Base-by-base conservation (phyloP, 2,329 filamentous ascomycete species). In the Mariannaea sp. region DNA sequence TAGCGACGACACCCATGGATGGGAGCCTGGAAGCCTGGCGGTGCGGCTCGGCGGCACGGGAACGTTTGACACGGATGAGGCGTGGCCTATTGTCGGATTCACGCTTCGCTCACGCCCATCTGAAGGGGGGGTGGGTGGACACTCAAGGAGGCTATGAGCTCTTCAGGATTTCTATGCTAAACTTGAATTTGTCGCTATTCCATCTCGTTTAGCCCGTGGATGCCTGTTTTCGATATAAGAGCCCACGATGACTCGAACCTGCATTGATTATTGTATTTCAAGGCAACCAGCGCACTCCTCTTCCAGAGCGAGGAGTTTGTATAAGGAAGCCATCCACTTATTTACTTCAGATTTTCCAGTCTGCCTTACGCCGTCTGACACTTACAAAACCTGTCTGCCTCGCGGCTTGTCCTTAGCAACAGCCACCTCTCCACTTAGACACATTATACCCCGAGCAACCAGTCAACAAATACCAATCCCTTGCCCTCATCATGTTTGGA, bases 401-500 rank as follows among this genome's bases (percentile, higher is more conserved):
- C 19, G 36, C 24, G 19, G 19, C 36, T 39, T 12, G 36, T 19
- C 10, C 36, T 19, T 39, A 14, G 30, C 12, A 19, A 12, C 22
- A 63, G 16, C 44, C 49, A 36, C 40, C 36, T 32, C 45, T 35
- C 27, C 46, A 49, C 46, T 49, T 55, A 17, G 10, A 48, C 50
- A 19, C 42, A 32, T 27, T 7, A 22, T 40, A 7, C 33, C 14
- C 42, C 43, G 49, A 49, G 30, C 24, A n/a, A n/a, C n/a, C n/a
- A n/a, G n/a, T n/a, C n/a, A n/a, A 24, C 22, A 5, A 24, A 8
- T 8, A 24, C 22, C 22, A 24, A 24, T 24, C 39, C 41, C n/a
- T 43, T 46, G 38, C 17, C 24, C 38, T 12, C 17, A 57, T 42
- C 41, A 72, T 73, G 71, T 73, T 73, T 55, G 67, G 65, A 13